Evolutionary conservation across 148 eudicot species (phyloP), one percentile per base, ranked within the genome.

Genomic region (Pharnaceum exiguum): DNA sequence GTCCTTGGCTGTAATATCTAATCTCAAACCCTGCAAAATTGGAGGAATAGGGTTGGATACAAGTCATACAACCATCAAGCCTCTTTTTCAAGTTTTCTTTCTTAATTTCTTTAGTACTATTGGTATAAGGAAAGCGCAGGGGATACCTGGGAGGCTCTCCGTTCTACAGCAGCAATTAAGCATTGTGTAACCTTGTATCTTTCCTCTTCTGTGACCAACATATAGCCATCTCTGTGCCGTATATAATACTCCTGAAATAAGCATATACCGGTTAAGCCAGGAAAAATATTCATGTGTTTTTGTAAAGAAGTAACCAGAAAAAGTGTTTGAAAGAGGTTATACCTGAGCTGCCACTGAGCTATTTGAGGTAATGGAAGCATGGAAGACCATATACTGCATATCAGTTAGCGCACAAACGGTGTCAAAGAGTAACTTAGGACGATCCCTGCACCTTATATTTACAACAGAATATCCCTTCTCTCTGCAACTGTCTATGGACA

Each of bases 361-460:
- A 13, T 72, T 59, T 15, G 87, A 82, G 52, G 79, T 67, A 33
- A 87, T 62, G 23, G 93, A 74, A 0, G 95, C 97, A 73, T 90
- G 97, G 55, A 82, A 82, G 22, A 90, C 95, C 29, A 73, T 83
- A 43, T 81, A 90, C 30, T 87, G 72, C 83, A 90, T 38, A 66
- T 90, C 95, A 0, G 93, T 84, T 30, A 90, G 73, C 4, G 87
- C 70, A 25, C 95, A 90, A 2, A 90, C 80, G 0, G 97, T 90
- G 47, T 90, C 97, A 57, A 90, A 87, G 40, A 87, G 67, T 65
- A 90, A 48, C 77, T 87, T 90, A 2, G 93, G 91, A 32, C 95
- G 73, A 57, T 90, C 97, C 67, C 68, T 75, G 46, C 89, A 47
- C 51, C 76, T 71, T 37, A 90, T 65, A 29, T 75, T 84, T 21